phyloP scores from a whole-genome alignment of 2,329 filamentous ascomycete genomes.

The Aspergillus ustus region DNA sequence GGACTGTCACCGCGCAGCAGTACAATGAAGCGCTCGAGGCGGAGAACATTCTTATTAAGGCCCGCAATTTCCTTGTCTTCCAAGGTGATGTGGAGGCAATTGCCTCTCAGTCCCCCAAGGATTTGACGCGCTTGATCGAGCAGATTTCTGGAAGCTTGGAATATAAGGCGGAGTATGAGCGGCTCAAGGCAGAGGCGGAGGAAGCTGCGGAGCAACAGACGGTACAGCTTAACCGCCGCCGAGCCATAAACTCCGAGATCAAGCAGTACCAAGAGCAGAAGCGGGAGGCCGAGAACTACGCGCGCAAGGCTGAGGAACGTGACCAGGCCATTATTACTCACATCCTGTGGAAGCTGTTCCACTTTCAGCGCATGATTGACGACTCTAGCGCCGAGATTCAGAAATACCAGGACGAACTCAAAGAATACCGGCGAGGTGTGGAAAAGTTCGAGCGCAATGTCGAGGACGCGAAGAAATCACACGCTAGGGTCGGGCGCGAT shows the following conservation, averaged over 20 bases:
- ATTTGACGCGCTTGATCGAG: constrained; percentile 91
- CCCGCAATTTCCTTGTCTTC: constrained; percentile 96
- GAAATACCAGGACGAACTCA: constrained; percentile 91
- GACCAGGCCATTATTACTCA: constrained; percentile 92
- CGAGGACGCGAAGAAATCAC: constrained; percentile 81
- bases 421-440: constrained; percentile 86
- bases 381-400: constrained; percentile 89
- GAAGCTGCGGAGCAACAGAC: constrained; percentile 86
- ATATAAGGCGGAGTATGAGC: constrained; percentile 92
- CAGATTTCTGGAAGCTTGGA: constrained; percentile 97
- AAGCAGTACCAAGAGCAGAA: constrained; percentile 98
- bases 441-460: constrained; percentile 81
- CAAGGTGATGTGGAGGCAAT: constrained; percentile 98
- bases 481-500: constrained; percentile 74
- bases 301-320: constrained; percentile 85
- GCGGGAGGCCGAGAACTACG: constrained; percentile 90
- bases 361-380: constrained; percentile 92
- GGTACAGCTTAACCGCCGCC: constrained; percentile 83
- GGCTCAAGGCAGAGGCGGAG: constrained; percentile 82
- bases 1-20: constrained; percentile 81
- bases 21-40: constrained; percentile 92
- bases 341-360: constrained; percentile 94
- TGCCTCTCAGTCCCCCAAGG: constrained; percentile 90
- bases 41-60: constrained; percentile 97
- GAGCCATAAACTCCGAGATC: constrained; percentile 96